These are phyloP conservation scores for Bjerkandera adusta DNA, from an alignment of 1,284 basidiomycete genomes.

Conservation along the genomic window DNA sequence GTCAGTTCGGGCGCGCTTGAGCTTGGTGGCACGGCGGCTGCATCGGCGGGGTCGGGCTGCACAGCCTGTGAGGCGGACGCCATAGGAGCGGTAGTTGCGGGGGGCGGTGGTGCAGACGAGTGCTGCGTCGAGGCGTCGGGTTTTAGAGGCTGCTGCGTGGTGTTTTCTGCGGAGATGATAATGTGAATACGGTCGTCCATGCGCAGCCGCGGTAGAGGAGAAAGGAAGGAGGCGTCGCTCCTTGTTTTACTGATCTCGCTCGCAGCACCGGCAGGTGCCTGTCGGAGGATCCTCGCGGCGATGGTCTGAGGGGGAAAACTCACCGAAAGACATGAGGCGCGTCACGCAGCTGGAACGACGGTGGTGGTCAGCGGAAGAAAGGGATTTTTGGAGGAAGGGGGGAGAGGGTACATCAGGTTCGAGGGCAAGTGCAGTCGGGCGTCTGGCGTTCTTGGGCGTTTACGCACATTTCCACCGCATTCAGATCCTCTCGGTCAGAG, in stretches of 20 bases:
- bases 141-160: not conserved
- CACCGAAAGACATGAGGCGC: conserved; percentile 20
- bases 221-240: not conserved
- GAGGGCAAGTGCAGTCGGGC: conserved; percentile 27
- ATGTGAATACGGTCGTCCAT: conserved; percentile 3
- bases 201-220: not conserved
- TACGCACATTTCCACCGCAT: too few species aligned
- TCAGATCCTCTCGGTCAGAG: too few species aligned
- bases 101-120: conserved; percentile 6
- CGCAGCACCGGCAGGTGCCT: too few species aligned
- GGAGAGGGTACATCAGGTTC: conserved; percentile 32
- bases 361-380: conserved; percentile 14
- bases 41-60: conserved; percentile 17
- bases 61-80: conserved; percentile 19
- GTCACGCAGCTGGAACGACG: conserved; percentile 11
- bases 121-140: conserved; percentile 5
- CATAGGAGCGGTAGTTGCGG: conserved; percentile 5
- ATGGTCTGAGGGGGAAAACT: conserved; percentile 13
- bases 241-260: too few species aligned
- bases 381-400: conserved; percentile 21
- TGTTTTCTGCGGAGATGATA: conserved; percentile 6
- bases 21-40: conserved; percentile 20
- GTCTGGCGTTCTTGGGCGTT: conserved; percentile 18
- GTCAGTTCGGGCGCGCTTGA: conserved; percentile 23
- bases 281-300: too few species aligned